These are phyloP conservation scores for Suhomyces guaymorum DNA, from an alignment of 1,139 yeast genomes.

Conservation along the genomic window DNA sequence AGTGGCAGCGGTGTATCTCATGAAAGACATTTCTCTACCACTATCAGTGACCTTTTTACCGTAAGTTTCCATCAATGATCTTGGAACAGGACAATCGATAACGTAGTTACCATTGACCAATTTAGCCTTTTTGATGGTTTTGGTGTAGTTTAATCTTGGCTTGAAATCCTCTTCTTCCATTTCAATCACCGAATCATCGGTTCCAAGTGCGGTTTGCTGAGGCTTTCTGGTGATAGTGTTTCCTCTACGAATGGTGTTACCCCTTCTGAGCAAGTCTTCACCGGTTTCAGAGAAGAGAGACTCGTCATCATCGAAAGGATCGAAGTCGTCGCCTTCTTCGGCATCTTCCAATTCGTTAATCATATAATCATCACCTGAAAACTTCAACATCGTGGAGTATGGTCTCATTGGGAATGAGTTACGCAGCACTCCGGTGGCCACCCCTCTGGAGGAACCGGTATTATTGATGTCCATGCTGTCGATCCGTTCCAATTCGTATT, in stretches of 20 bases:
- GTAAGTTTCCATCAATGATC: conserved; percentile 56
- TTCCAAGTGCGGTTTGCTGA: conserved; percentile 16
- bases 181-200: conserved; percentile 19
- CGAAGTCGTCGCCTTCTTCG: conserved; percentile 38
- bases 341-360: conserved; percentile 47
- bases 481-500: conserved; percentile 25
- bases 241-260: conserved; percentile 32
- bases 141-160: conserved; percentile 46
- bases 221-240: conserved; percentile 22
- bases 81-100: conserved; percentile 76
- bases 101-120: conserved; percentile 73
- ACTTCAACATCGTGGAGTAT: conserved; percentile 26
- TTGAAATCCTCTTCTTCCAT: conserved; percentile 43
- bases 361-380: conserved; percentile 43
- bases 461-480: conserved; percentile 20
- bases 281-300: conserved; percentile 47
- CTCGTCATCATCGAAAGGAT: conserved; percentile 50
- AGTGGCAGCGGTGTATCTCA: conserved; percentile 82
- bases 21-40: conserved; percentile 67
- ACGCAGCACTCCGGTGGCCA: conserved; percentile 5
- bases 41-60: conserved; percentile 47
- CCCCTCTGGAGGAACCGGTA: conserved; percentile 5
- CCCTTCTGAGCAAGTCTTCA: conserved; percentile 38
- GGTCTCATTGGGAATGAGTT: conserved; percentile 21
- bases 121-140: conserved; percentile 52